Conservation (phyloP, 345 rosid species). For the Bretschneidera sinensis region DNA sequence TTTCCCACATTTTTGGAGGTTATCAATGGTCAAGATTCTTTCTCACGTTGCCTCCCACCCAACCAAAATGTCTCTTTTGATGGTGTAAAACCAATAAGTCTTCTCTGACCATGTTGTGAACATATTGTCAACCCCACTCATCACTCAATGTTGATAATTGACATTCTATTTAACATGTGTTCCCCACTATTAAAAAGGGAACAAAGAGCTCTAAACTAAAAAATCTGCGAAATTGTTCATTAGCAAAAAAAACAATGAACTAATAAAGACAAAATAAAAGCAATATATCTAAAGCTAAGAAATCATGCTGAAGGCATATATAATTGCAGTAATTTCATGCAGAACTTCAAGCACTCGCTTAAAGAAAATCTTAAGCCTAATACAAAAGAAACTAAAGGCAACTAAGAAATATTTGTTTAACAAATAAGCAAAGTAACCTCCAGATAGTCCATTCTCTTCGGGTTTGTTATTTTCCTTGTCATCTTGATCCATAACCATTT, state of each 20-base stretch:
- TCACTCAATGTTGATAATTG: background rate
- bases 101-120: background rate
- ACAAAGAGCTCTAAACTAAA: background rate
- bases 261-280: too few species aligned
- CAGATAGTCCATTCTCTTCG: constrained; percentile 55
- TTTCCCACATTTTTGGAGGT: too few species aligned
- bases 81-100: background rate
- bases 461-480: constrained; percentile 40
- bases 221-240: background rate
- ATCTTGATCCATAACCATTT: constrained; percentile 45
- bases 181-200: background rate
- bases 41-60: too few species aligned
- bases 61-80: too few species aligned
- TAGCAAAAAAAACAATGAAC: too few species aligned
- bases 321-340: background rate
- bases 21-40: too few species aligned
- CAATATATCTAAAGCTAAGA: background rate
- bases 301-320: too few species aligned
- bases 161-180: background rate
- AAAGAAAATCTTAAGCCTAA: constrained; percentile 1
- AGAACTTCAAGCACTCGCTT: background rate
- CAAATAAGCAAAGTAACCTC: constrained; percentile 30
- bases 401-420: constrained; percentile 7
- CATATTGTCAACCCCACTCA: too few species aligned
- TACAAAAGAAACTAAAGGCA: background rate